Evolutionary conservation across 306 rosid genomes (phyloP).

Genomic region (Vigna nakashimae): DNA sequence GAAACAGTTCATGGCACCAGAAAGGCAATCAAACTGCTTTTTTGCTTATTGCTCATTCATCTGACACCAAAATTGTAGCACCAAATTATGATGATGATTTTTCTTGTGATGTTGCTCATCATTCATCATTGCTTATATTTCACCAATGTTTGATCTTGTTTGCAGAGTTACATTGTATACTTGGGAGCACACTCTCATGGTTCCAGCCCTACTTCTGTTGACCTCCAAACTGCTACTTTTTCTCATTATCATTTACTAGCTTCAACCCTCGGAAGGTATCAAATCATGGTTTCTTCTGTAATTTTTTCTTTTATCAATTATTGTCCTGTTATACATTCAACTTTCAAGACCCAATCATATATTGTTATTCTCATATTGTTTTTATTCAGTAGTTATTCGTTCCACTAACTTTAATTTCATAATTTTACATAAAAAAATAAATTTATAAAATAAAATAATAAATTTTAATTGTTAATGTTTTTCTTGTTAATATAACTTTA

Average conservation of each 20-base stretch:
- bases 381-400: too few species aligned
- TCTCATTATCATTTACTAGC: slow-evolving; percentile 45
- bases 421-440: too few species aligned
- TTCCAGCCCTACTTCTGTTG: slow-evolving; percentile 19
- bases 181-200: slow-evolving; percentile 48
- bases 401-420: too few species aligned
- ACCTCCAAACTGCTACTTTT: slow-evolving; percentile 16
- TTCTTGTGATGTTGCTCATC: background rate
- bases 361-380: too few species aligned
- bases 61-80: background rate
- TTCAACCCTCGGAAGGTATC: slow-evolving; percentile 47
- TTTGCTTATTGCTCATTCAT: background rate
- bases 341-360: too few species aligned
- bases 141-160: background rate
- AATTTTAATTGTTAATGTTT: too few species aligned
- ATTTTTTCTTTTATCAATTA: background rate
- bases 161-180: slow-evolving; percentile 39
- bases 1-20: background rate
- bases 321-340: background rate
- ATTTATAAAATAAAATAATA: too few species aligned
- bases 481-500: too few species aligned
- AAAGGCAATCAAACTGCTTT: background rate
- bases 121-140: background rate
- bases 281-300: too few species aligned
- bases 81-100: background rate